These are phyloP conservation scores for Globisporangium canariense DNA, from an alignment of 352 stramenopile genomes.

Conservation along the genomic window DNA sequence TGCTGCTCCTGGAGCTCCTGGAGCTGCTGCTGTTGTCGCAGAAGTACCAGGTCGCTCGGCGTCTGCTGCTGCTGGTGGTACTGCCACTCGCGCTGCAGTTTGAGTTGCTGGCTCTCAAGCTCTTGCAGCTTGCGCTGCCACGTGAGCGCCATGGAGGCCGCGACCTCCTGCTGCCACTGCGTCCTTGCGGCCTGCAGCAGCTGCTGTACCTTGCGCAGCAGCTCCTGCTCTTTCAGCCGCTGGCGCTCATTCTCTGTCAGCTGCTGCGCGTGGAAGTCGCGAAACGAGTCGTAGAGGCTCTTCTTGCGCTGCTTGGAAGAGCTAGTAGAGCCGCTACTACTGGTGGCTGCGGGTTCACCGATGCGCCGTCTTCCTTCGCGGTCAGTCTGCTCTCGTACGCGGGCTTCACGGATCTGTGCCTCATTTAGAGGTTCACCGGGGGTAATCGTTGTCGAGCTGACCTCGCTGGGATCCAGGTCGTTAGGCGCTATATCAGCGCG, in stretches of 20 bases:
- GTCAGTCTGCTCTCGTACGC: not conserved
- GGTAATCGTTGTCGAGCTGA: not conserved
- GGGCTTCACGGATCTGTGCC: not conserved
- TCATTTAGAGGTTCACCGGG: not conserved
- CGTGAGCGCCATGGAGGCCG: not conserved
- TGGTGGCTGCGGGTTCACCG: not conserved
- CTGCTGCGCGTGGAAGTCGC: conserved; percentile 48
- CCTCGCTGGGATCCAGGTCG: not conserved
- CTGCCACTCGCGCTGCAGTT: conserved; percentile 17
- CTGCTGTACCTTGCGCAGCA: conserved; percentile 41
- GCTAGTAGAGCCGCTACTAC: not conserved
- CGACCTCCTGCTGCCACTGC: conserved; percentile 13
- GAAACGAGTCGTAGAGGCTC: conserved; percentile 45
- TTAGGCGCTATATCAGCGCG: not conserved
- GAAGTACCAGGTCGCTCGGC: not conserved
- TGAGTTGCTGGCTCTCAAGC: conserved; percentile 14
- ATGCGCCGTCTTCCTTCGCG: not conserved
- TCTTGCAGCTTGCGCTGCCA: conserved; percentile 12
- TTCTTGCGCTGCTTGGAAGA: conserved; percentile 15
- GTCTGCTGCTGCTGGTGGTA: conserved; percentile 22
- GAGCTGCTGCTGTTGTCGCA: conserved; percentile 4
- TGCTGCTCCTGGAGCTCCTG: conserved; percentile 25
- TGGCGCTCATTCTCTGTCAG: conserved; percentile 30
- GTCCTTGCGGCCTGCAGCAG: conserved; percentile 28
- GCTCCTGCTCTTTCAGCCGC: conserved; percentile 26